A percentile compares a stretch with the other conserved stretches of the same genome.
These are phyloP conservation scores for Trametes cubensis DNA, from an alignment of 768 basidiomycete genomes.

Conservation along the genomic window DNA sequence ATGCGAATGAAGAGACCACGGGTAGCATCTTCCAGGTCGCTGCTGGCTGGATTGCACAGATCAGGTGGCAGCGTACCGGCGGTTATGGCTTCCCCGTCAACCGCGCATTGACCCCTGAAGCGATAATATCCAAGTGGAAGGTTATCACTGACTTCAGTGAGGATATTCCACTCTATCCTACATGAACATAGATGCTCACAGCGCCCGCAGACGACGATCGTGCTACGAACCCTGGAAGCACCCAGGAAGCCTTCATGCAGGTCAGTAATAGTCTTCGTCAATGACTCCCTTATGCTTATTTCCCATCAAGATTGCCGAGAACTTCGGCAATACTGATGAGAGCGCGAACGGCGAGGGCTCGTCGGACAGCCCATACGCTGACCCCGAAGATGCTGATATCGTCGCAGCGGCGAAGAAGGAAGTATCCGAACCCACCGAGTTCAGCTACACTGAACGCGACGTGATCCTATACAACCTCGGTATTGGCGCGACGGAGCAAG, in stretches of 20 bases:
- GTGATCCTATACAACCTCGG: slow-evolving; percentile 95
- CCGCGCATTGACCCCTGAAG: slow-evolving; percentile 75
- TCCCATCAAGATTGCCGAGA: slow-evolving; percentile 51
- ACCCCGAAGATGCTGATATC: slow-evolving; percentile 80
- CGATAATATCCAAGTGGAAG: slow-evolving; percentile 77
- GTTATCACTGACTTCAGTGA: slow-evolving; percentile 82
- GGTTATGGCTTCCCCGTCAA: slow-evolving; percentile 88
- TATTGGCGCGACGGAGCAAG: slow-evolving; percentile 89
- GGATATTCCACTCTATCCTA: slow-evolving; percentile 27
- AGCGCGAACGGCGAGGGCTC: slow-evolving; percentile 25
- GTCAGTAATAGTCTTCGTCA: slow-evolving; percentile 37
- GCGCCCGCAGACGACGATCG: slow-evolving; percentile 66
- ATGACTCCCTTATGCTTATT: background rate
- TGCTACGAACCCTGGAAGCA: slow-evolving; percentile 76
- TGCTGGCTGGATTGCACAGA: slow-evolving; percentile 91
- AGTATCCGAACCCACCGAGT: slow-evolving; percentile 56
- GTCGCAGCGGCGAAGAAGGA: slow-evolving; percentile 81
- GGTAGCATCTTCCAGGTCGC: slow-evolving; percentile 83
- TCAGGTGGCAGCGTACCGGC: slow-evolving; percentile 89
- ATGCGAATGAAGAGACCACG: slow-evolving; percentile 73
- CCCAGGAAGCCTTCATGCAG: slow-evolving; percentile 77
- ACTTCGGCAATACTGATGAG: slow-evolving; percentile 52
- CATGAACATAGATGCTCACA: slow-evolving; percentile 1
- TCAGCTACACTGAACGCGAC: slow-evolving; percentile 84
- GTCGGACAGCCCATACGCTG: slow-evolving; percentile 53